Evolutionary conservation across 305 asterid genomes (phyloP).

Genomic region (Fraxinus greggii): DNA sequence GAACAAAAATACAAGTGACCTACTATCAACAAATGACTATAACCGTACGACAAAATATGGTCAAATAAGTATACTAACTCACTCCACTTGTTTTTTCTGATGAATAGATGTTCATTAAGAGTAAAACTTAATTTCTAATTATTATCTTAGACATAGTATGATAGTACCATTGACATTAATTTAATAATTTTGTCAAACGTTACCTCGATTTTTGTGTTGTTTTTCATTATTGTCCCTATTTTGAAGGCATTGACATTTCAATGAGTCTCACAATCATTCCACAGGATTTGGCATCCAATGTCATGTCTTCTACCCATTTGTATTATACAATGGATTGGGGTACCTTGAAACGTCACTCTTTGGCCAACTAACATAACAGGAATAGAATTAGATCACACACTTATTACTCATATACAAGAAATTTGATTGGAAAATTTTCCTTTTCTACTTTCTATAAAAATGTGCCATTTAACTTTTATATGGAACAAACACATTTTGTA

Average conservation of each 20-base stretch:
- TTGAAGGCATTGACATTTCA: constrained; percentile 24
- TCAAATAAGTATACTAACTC: not conserved
- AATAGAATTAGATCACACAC: constrained; percentile 34
- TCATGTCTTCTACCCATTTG: constrained; percentile 23
- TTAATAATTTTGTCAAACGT: not conserved
- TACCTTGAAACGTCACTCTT: constrained; percentile 25
- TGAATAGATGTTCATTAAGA: not conserved
- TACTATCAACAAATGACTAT: not conserved
- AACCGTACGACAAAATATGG: too few species aligned
- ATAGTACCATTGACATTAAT: not conserved
- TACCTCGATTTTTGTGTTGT: not conserved
- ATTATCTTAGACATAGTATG: not conserved
- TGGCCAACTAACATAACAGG: constrained; percentile 25
- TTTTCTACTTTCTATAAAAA: constrained; percentile 20
- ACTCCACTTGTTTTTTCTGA: not conserved
- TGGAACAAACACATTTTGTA: constrained; percentile 14
- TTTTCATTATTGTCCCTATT: constrained; percentile 15
- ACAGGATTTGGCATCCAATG: constrained; percentile 32
- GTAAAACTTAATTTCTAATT: not conserved
- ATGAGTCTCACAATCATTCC: constrained; percentile 29
- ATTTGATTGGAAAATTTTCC: constrained; percentile 16
- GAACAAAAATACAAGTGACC: not conserved
- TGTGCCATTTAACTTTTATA: not conserved
- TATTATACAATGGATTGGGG: constrained; percentile 33
- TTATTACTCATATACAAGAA: constrained; percentile 6